These are phyloP conservation scores for Pugionium cornutum DNA, from an alignment of 345 rosid species.

Conservation along the genomic window DNA sequence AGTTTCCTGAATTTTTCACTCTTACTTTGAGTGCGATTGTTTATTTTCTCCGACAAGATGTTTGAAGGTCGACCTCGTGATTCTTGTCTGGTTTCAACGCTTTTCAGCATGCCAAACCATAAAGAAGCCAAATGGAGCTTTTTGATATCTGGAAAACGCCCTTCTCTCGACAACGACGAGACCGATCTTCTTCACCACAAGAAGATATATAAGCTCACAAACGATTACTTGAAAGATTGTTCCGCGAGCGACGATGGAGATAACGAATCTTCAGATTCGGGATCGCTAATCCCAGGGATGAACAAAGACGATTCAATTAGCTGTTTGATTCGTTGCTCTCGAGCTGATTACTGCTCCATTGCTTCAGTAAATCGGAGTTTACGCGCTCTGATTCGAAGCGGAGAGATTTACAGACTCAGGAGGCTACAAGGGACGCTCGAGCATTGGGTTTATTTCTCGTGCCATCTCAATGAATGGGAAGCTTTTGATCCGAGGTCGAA, in stretches of 20 bases:
- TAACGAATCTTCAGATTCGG: conserved; percentile 44
- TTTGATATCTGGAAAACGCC: conserved; percentile 30
- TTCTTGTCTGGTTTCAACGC: conserved; percentile 42
- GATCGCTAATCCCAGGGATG: conserved; percentile 54
- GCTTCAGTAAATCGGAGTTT: conserved; percentile 49
- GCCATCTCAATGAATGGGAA: conserved; percentile 72
- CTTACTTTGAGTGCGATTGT: not conserved
- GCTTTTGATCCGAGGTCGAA: conserved; percentile 64
- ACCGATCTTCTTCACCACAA: conserved; percentile 19
- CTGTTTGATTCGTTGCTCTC: conserved; percentile 64
- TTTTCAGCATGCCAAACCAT: conserved; percentile 36
- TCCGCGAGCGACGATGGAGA: conserved; percentile 19
- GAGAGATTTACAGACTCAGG: conserved; percentile 58
- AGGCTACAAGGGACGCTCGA: conserved; percentile 50
- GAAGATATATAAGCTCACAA: conserved; percentile 28
- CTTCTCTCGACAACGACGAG: conserved; percentile 30
- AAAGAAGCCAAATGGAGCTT: conserved; percentile 37
- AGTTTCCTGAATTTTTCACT: not conserved
- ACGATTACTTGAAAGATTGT: not conserved
- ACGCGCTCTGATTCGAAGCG: conserved; percentile 45
- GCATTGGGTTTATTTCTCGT: conserved; percentile 85
- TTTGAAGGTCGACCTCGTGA: conserved; percentile 38
- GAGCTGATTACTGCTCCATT: conserved; percentile 58
- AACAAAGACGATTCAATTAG: conserved; percentile 62
- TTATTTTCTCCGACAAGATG: conserved; percentile 29